Conservation (phyloP, 306 rosid species). For the Trichosanthes cucumerina region DNA sequence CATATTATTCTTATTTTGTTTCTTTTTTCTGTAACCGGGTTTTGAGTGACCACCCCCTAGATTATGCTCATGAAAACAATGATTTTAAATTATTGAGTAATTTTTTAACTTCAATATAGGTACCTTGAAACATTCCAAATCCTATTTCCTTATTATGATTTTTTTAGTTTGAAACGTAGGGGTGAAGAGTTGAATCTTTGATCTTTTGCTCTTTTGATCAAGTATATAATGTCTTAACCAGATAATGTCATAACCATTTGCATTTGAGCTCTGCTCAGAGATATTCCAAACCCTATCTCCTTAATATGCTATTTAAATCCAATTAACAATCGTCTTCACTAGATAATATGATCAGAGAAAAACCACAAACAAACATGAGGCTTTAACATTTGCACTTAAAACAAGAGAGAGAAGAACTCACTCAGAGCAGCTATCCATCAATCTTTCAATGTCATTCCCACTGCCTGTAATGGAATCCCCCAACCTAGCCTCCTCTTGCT, state of each 20-base stretch:
- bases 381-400: background rate
- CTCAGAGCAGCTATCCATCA: conserved; percentile 91
- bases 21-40: background rate
- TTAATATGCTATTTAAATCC: background rate
- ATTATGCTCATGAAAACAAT: background rate
- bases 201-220: no score
- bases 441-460: conserved; percentile 68
- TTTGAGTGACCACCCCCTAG: background rate
- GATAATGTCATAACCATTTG: no score
- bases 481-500: conserved; percentile 74
- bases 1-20: background rate
- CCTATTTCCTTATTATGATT: background rate
- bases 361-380: background rate
- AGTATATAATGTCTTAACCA: no score
- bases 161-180: no score
- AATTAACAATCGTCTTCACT: background rate
- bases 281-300: background rate
- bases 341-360: background rate
- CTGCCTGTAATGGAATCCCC: conserved; percentile 26
- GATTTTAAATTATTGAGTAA: background rate
- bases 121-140: background rate
- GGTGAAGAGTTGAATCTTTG: no score
- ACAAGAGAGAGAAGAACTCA: conserved; percentile 18
- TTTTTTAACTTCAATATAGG: background rate
- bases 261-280: no score